Percentiles rank a stretch among this genome's conserved stretches.
phyloP scores from a whole-genome alignment of 176 grass and related monocot genomes.

The Coix lacrymajobi region DNA sequence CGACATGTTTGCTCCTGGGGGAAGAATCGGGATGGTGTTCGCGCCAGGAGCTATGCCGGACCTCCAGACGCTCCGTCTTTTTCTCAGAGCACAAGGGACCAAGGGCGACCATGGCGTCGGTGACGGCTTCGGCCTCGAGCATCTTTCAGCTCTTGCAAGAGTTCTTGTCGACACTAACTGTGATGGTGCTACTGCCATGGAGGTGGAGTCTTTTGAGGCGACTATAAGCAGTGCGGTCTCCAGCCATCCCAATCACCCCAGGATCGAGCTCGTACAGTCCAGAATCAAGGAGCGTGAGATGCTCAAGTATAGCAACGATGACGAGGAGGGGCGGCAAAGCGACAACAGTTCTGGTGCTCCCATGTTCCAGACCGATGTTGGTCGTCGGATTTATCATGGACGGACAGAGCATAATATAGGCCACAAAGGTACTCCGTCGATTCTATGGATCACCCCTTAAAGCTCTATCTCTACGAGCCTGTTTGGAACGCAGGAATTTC shows the following conservation, averaged over 20 bases:
- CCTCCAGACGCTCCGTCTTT: not conserved
- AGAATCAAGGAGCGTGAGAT: too few species aligned
- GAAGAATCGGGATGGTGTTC: not conserved
- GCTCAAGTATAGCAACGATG: not conserved
- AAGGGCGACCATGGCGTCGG: not conserved
- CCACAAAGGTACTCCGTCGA: too few species aligned
- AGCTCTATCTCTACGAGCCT: too few species aligned
- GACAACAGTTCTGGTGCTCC: too few species aligned
- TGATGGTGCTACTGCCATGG: not conserved
- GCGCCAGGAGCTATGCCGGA: not conserved
- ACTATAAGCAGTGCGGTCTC: not conserved
- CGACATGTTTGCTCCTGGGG: not conserved
- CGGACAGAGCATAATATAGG: too few species aligned
- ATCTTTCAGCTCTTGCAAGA: not conserved
- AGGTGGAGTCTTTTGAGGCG: not conserved
- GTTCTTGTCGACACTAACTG: not conserved
- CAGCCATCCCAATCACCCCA: not conserved
- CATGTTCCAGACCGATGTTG: too few species aligned
- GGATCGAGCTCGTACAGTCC: not conserved
- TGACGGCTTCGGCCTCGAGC: not conserved
- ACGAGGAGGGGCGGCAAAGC: too few species aligned
- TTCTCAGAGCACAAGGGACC: not conserved
- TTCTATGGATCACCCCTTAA: too few species aligned
- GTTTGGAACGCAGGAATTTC: too few species aligned
- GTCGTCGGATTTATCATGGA: too few species aligned